Evolutionary conservation across 306 rosid species (phyloP).

Genomic region (Corylus avellana): DNA sequence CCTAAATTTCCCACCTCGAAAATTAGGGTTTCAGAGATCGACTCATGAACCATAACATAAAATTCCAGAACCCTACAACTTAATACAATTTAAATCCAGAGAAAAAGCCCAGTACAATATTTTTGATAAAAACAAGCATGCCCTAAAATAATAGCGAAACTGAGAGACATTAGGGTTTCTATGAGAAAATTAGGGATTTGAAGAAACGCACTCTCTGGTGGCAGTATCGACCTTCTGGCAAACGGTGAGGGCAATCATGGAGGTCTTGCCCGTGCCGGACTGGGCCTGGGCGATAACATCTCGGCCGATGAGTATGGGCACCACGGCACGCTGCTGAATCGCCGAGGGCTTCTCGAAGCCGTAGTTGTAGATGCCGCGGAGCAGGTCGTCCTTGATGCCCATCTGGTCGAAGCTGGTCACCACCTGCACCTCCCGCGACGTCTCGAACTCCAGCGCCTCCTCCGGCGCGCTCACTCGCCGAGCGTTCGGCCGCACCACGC

Average conservation of each 20-base stretch:
- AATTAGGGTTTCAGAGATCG: not conserved
- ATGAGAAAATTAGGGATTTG: not conserved
- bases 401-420: slow-evolving; percentile 81
- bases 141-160: not conserved
- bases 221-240: slow-evolving; percentile 87
- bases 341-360: slow-evolving; percentile 99
- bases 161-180: not conserved
- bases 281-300: slow-evolving; percentile 99
- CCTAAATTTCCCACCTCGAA: not conserved
- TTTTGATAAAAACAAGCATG: not conserved
- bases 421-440: slow-evolving; percentile 83
- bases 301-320: slow-evolving; percentile 90
- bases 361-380: slow-evolving; percentile 84
- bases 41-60: not conserved
- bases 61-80: not conserved
- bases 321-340: slow-evolving; percentile 91
- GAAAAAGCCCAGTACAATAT: not conserved
- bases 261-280: slow-evolving; percentile 96
- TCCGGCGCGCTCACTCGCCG: slow-evolving; percentile 53
- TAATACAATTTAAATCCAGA: not conserved
- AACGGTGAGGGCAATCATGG: slow-evolving; percentile 95
- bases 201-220: slow-evolving; percentile 62
- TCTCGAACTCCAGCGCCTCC: slow-evolving; percentile 74
- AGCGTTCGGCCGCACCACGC: slow-evolving; percentile 77
- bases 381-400: slow-evolving; percentile 89